Evolutionary conservation across 192 early-diverging fungal species (phyloP), one percentile per base, ranked within the genome.

Genomic region (Pilobolus umbonatus): DNA sequence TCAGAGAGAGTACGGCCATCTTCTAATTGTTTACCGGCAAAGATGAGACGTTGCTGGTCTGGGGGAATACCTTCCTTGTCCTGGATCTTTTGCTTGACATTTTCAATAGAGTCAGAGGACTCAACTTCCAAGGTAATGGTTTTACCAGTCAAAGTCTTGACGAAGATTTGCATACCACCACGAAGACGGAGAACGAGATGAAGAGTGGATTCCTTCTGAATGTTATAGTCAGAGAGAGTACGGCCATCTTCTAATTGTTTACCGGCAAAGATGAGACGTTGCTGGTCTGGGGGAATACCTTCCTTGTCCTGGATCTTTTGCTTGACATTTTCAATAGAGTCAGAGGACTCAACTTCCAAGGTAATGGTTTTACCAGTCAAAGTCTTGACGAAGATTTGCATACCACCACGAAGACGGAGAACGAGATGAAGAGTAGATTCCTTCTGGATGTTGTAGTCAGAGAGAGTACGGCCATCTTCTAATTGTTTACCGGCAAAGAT

Each of bases 281-380:
- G 88, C 73, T 90, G 88, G 67, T 90, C 88, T 51, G 88, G 88
- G 22, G 88, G 88, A 28, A 88, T 91, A 74, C 87, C 92, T 76
- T 96, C 92, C 86, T 96, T 93, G 82, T 96, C 91, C 80, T 94
- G 92, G 75, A 96, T 93, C 86, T 96, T 95, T 56, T 71, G 61
- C 82, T 92, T 91, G 60, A 92, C 86, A 46, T 87, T 82, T 19
- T 91, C 88, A 51, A 92, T 88, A 44, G 71, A 75, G 66, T 89
- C 86, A 4, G 76, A 79, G 15, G 84, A 86, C 71, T 88, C 86
- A 15, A 91, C 86, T 68, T 91, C 94, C 36, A 96, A 78, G 69
- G 94, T 96, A 74, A 96, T 94, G 68, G 92, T 96, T 84, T 95
- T 96, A 62, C 94, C 94, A 28, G 94, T 96, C 5, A 96, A 76